phyloP scores from a whole-genome alignment of 305 asterid species.

The Plantago rigida region DNA sequence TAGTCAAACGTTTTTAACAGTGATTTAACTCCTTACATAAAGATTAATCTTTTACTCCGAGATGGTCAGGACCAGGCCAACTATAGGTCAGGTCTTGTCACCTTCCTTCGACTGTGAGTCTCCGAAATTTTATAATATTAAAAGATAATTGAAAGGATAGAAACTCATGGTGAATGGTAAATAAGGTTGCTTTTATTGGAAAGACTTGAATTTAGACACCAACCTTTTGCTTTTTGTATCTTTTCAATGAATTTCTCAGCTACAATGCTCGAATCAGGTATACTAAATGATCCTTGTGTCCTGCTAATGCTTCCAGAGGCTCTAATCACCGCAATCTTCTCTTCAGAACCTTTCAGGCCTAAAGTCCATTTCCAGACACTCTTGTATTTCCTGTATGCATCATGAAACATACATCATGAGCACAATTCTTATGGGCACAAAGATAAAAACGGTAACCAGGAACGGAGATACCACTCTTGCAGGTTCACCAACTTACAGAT shows the following conservation, averaged over 20 bases:
- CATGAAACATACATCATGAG: constrained; percentile 14
- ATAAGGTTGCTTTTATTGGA: too few relatives aligned
- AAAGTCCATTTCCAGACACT: constrained; percentile 70
- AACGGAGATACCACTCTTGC: background rate
- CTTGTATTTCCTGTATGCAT: constrained; percentile 55
- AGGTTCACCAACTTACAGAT: too few relatives aligned
- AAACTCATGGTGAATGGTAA: too few relatives aligned
- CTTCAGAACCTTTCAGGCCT: constrained; percentile 61
- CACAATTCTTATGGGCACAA: background rate
- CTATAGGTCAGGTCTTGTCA: too few relatives aligned
- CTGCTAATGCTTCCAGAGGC: constrained; percentile 93
- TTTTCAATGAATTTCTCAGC: constrained; percentile 80
- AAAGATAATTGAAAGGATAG: too few relatives aligned
- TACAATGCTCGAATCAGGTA: constrained; percentile 63
- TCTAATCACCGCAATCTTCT: constrained; percentile 74
- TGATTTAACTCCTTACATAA: too few relatives aligned
- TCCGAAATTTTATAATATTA: too few relatives aligned
- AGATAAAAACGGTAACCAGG: background rate
- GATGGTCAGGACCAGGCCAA: too few relatives aligned
- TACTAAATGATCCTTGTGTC: constrained; percentile 45
- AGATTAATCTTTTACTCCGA: too few relatives aligned
- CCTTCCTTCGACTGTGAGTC: too few relatives aligned
- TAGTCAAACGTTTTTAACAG: too few relatives aligned
- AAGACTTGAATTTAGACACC: background rate
- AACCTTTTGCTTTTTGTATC: constrained; percentile 64